A percentile compares a stretch with the other conserved stretches of the same genome.
Conservation (phyloP, 2,329 filamentous ascomycete species). For the Alternaria rosae region DNA sequence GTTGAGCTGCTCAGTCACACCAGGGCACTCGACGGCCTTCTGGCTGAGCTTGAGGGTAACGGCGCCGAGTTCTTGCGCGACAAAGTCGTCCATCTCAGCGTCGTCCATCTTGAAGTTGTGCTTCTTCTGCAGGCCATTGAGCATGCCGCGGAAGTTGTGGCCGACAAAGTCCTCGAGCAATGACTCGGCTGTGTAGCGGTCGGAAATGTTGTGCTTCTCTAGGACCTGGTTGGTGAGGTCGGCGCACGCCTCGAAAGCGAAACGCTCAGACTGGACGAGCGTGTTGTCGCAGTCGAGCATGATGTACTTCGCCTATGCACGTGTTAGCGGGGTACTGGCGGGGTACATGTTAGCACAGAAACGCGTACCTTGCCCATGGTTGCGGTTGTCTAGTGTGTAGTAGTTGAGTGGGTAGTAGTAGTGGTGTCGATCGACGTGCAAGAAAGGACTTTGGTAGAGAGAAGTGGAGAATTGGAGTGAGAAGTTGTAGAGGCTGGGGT, state of each 20-base stretch:
- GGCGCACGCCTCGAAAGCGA: slow-evolving; percentile 91
- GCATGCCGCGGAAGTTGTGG: slow-evolving; percentile 94
- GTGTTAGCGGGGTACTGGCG: slow-evolving; percentile 29
- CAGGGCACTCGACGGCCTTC: slow-evolving; percentile 71
- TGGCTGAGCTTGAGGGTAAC: slow-evolving; percentile 81
- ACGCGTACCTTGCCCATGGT: slow-evolving; percentile 44
- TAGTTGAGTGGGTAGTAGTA: slow-evolving; percentile 14
- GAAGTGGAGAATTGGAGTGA: slow-evolving; percentile 14
- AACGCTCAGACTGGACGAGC: slow-evolving; percentile 86
- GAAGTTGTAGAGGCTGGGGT: slow-evolving; percentile 16
- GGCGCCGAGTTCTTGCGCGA: slow-evolving; percentile 78
- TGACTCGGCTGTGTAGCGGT: slow-evolving; percentile 77
- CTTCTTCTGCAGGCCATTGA: slow-evolving; percentile 76
- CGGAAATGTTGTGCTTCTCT: slow-evolving; percentile 67
- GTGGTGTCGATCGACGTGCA: slow-evolving; percentile 29
- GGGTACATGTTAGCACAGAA: slow-evolving; percentile 16
- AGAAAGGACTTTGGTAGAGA: not conserved
- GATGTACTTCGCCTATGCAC: slow-evolving; percentile 56
- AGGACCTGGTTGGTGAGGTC: slow-evolving; percentile 89
- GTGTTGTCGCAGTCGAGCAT: slow-evolving; percentile 79
- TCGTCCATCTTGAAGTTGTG: slow-evolving; percentile 74
- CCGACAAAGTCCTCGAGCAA: slow-evolving; percentile 90
- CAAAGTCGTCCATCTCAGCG: slow-evolving; percentile 76
- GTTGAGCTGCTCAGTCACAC: slow-evolving; percentile 72
- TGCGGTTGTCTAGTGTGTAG: slow-evolving; percentile 20